phyloP scores from a whole-genome alignment of 2,329 filamentous ascomycete species.

The Talaromyces sp. region DNA sequence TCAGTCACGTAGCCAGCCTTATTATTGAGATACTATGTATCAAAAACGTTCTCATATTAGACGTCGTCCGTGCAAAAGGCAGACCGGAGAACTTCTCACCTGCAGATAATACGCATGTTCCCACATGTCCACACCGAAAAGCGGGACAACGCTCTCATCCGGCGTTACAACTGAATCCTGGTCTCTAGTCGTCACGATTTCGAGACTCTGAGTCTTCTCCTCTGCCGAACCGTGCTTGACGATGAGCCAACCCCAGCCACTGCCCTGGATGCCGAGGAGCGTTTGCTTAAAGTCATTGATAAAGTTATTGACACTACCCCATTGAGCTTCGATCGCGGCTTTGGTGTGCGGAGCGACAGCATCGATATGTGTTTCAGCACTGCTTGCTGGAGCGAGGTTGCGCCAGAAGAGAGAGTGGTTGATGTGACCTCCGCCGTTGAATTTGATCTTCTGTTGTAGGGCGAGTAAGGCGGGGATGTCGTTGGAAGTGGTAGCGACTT shows the following conservation, averaged over 20 bases:
- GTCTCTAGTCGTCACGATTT: constrained; percentile 78
- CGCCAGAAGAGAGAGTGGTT: constrained; percentile 94
- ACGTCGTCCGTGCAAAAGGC: rapidly evolving
- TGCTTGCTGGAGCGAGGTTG: constrained; percentile 64
- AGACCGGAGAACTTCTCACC: constrained; percentile 38
- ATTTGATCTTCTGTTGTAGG: constrained; percentile 70
- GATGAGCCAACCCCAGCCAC: constrained; percentile 85
- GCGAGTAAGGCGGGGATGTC: constrained; percentile 63
- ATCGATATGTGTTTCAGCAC: constrained; percentile 54
- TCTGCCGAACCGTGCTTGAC: constrained; percentile 56
- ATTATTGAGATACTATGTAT: constrained; percentile 81
- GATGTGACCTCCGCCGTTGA: constrained; percentile 88
- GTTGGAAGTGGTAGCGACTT: constrained; percentile 52
- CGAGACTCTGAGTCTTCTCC: constrained; percentile 45
- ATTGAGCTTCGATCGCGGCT: constrained; percentile 60
- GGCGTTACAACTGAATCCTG: constrained; percentile 77
- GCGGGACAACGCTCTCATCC: constrained; percentile 55
- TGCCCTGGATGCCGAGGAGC: constrained; percentile 71
- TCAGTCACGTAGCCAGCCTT: constrained; percentile 89
- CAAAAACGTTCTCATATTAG: background rate
- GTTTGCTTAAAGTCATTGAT: constrained; percentile 61
- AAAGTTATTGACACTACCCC: constrained; percentile 66
- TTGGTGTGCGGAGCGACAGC: constrained; percentile 56
- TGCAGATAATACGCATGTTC: constrained; percentile 90
- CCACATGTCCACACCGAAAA: constrained; percentile 87